Base-by-base conservation (phyloP, 345 rosid genomes). In the Geranium brycei region DNA sequence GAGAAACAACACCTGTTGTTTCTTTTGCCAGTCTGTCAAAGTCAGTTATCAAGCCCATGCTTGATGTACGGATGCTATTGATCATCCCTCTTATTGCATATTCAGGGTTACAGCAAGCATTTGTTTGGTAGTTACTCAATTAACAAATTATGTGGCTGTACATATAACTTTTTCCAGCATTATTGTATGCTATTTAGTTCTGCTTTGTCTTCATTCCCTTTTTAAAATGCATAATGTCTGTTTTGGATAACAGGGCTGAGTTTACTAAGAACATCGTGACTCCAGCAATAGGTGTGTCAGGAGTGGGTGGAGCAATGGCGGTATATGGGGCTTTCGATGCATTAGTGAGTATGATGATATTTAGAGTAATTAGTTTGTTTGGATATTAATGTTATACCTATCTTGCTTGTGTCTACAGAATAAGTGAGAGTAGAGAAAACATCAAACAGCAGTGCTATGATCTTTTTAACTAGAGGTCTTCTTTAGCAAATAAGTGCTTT, bases 51-150 rank as follows among this genome's bases (percentile, higher is more conserved):
- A 74, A 78, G 66, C 96, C 91, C 59, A 71, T 92, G 81, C 79
- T 84, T 51, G 89, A 89, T 62, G n/a, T 64, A 59, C 78, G 91
- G 74, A 92, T 92, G 98, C 63, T 87, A 55, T 73, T 92, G 73
- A 75, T 87, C 70, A 79, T 89, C 55, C 98, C 96, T 31, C 90
- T 92, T 32, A 81, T 87, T 62, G 92, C 92, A 35, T 92, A 92
- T 74, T 89, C 95, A 64, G 98, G 96, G 72, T 72, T 89, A 65
- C 98, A 92, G 67, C 98, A 92, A 72, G 95, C 98, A 73, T 91
- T 89, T 80, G 95, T 89, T 35, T 89, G 98, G 98, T 89, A 83
- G 30, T 17, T 63, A 32, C 67, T 65, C 47, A 47, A 47, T 8
- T 47, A 7, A 47, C 47, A 38, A 38, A 38, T 38, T 10, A 38